A percentile compares a stretch with the other conserved stretches of the same genome.
Evolutionary conservation across 108 stramenopile species (phyloP).

Genomic region (Nitzschia sp.): DNA sequence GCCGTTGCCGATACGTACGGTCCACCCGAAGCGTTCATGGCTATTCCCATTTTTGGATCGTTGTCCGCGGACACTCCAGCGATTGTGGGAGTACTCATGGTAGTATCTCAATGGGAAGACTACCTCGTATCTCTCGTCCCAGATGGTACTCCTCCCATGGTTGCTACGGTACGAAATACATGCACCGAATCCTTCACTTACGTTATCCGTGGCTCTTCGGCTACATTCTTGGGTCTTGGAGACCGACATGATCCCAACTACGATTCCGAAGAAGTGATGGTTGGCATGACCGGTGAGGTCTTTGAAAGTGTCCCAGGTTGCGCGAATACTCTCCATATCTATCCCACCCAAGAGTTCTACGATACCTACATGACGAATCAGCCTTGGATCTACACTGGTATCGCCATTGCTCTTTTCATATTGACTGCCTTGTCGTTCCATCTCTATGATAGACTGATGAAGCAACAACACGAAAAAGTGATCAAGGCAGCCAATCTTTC

Average conservation of each 20-base stretch:
- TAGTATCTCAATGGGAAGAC: not conserved
- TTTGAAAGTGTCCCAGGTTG: not conserved
- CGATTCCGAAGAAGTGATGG: not conserved
- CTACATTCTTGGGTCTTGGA: slow-evolving; percentile 3
- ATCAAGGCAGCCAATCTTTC: slow-evolving; percentile 34
- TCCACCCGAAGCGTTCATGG: not conserved
- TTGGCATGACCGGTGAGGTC: not conserved
- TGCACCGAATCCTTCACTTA: slow-evolving; percentile 6
- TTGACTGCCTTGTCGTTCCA: not conserved
- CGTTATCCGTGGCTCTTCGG: not conserved
- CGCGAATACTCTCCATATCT: slow-evolving; percentile 6
- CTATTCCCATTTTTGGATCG: not conserved
- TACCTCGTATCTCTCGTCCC: not conserved
- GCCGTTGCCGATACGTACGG: not conserved
- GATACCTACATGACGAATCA: not conserved
- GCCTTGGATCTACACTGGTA: not conserved
- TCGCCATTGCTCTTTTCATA: not conserved
- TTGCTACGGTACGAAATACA: not conserved
- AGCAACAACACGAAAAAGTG: slow-evolving; percentile 8
- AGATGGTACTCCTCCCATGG: not conserved
- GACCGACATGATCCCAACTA: slow-evolving; percentile 4
- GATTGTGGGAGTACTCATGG: not conserved
- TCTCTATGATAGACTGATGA: not conserved
- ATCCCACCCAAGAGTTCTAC: slow-evolving; percentile 21
- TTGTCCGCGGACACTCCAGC: not conserved